Conservation (phyloP, 805 yeast genomes). For the Schizosaccharomyces octosporus region DNA sequence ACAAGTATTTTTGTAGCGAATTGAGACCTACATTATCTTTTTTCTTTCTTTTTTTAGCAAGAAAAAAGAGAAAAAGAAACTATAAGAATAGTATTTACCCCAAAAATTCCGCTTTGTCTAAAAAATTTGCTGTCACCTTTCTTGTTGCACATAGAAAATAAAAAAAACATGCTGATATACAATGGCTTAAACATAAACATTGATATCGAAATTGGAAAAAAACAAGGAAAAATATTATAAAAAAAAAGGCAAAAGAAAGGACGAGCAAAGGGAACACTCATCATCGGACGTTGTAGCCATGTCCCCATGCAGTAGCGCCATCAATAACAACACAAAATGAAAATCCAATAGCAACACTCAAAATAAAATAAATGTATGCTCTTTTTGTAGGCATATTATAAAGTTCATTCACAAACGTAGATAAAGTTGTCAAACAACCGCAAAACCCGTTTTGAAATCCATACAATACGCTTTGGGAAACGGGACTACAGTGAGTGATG, state of each 20-base stretch:
- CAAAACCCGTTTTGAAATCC: conserved; percentile 10
- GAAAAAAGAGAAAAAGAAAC: too few species aligned
- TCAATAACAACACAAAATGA: not conserved
- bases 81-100: too few species aligned
- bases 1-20: too few species aligned
- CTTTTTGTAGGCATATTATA: conserved; percentile 3
- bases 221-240: too few species aligned
- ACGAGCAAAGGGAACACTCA: not conserved
- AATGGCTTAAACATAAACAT: too few species aligned
- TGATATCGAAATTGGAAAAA: too few species aligned
- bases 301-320: not conserved
- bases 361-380: not conserved
- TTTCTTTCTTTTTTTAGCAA: too few species aligned
- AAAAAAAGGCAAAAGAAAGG: not conserved
- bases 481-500: not conserved
- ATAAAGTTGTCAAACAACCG: conserved; percentile 9
- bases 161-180: too few species aligned
- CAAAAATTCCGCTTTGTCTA: too few species aligned
- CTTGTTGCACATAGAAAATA: too few species aligned
- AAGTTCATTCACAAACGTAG: conserved; percentile 9
- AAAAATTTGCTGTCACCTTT: too few species aligned
- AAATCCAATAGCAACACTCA: not conserved
- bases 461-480: conserved; percentile 7
- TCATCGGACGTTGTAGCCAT: not conserved
- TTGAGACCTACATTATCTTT: too few species aligned